A percentile compares a stretch with the other conserved stretches of the same genome.
These are phyloP conservation scores for Neonectria sp. DNA, from an alignment of 2,329 filamentous ascomycete species.

Conservation along the genomic window DNA sequence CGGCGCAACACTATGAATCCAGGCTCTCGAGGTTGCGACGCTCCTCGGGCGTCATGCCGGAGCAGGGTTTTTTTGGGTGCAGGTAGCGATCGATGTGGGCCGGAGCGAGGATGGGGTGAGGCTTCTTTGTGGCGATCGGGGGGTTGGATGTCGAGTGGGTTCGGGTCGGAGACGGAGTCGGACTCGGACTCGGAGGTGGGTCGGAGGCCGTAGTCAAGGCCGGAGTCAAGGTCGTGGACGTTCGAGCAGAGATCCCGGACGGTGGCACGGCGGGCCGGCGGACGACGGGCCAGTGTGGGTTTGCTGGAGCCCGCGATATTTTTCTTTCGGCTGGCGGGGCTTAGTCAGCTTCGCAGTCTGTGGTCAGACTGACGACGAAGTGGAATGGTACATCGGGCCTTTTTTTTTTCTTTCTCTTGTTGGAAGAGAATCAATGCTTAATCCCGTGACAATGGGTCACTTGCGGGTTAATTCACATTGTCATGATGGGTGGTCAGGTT, in stretches of 20 bases:
- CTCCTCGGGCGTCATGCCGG: constrained; percentile 39
- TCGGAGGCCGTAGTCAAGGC: constrained; percentile 11
- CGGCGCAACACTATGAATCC: constrained; percentile 23
- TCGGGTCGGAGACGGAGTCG: neutral
- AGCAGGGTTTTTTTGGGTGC: constrained; percentile 10
- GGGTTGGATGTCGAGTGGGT: neutral
- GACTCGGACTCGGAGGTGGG: neutral
- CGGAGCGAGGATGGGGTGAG: neutral
- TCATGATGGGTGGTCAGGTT: neutral
- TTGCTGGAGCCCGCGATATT: constrained; percentile 2
- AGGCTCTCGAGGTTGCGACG: constrained; percentile 42
- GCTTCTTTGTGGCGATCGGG: neutral
- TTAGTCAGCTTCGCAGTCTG: neutral
- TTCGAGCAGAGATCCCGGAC: constrained; percentile 5
- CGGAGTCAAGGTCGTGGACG: constrained; percentile 8
- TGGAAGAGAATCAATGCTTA: neutral
- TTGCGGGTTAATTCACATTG: neutral
- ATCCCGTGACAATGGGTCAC: constrained; percentile 5
- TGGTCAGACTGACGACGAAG: neutral
- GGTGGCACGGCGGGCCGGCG: constrained; percentile 4
- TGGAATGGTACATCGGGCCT: neutral
- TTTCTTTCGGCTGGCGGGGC: neutral
- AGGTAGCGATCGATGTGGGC: constrained; percentile 2
- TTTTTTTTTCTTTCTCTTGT: neutral
- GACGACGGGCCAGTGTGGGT: neutral